Evolutionary conservation across 78 protist genomes (phyloP).

Genomic region (slime mould (Dictyostelium discoideum)): DNA sequence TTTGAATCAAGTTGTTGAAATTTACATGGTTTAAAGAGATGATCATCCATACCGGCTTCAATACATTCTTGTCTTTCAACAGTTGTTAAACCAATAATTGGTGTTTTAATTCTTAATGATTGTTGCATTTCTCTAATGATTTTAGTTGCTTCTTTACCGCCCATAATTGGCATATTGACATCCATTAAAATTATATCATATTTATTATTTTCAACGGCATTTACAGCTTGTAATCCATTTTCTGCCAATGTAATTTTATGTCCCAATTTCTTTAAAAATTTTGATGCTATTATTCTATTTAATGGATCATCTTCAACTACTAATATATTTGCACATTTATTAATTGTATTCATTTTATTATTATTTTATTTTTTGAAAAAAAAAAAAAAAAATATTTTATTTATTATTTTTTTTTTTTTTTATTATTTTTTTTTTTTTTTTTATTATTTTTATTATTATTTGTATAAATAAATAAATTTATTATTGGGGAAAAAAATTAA

Average conservation of each 20-base stretch:
- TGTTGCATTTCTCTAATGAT: slow-evolving; percentile 48
- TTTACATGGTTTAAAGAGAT: slow-evolving; percentile 51
- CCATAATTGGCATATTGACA: slow-evolving; percentile 62
- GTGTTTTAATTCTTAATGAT: neutral
- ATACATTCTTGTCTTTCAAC: slow-evolving; percentile 23
- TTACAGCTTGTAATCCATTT: slow-evolving; percentile 49
- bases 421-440: neutral
- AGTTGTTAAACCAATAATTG: slow-evolving; percentile 53
- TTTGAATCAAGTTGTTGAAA: slow-evolving; percentile 27
- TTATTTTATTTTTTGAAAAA: neutral
- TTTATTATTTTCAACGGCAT: neutral
- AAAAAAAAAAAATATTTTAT: neutral
- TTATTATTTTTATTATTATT: neutral
- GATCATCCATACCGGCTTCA: slow-evolving; percentile 60
- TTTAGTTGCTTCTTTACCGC: slow-evolving; percentile 42
- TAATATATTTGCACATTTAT: slow-evolving; percentile 34
- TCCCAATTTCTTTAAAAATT: slow-evolving; percentile 29
- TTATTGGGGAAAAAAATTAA: no score
- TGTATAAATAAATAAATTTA: neutral
- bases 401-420: neutral
- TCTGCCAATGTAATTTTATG: slow-evolving; percentile 43
- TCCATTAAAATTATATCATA: slow-evolving; percentile 67
- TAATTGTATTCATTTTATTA: neutral
- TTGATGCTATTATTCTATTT: slow-evolving; percentile 33
- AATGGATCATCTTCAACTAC: slow-evolving; percentile 65